Base-by-base conservation (phyloP, 2,329 filamentous ascomycete genomes). In the Aspergillus uvarum region DNA sequence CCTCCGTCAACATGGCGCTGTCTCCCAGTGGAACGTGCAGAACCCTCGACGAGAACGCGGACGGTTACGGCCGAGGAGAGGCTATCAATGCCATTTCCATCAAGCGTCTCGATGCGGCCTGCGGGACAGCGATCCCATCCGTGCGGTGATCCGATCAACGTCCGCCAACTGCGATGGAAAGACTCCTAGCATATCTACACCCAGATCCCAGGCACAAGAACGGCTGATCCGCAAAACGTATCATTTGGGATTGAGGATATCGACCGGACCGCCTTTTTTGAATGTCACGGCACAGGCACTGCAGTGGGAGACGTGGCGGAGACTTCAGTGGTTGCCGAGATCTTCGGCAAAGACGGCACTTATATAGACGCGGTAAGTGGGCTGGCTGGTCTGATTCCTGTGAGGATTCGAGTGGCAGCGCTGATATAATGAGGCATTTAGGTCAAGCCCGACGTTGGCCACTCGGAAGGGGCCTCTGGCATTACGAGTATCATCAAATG, bases 1-100 rank as follows among this genome's bases (percentile, higher is more conserved):
- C 77, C 64, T 63, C 68, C 0, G 68, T 73, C 19, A 66, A 76
- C 19, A 69, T 73, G 3, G 69, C 77, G 0, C 63, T 80, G 2
- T 76, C 74, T 1, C 65, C 68, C 0, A 66, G 67, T 0, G 74
- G 70, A 29, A 57, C 51, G 21, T 70, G 67, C 52, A 67, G 67
- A 22, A 67, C 67, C 1, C 72, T 74, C 49, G 64, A 64, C 59
- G 67, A 63, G 21, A 63, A 60, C 1, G 70, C 72, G 2, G 64
- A 74, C 47, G 71, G 74, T 2, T 73, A 71, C 59, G 72, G 64
- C 3, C 59, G 72, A 11, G 76, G 69, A 3, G 72, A 77, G 49
- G 67, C 69, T 0, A 66, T 76, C 35, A 68, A 21, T 63, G 69
- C 5, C 68, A 68, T 75, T 2, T 68, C 60, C 38, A 51, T 74